These are phyloP conservation scores for Phyllostachys edulis DNA, from an alignment of 176 grass and related monocot species.

Conservation along the genomic window DNA sequence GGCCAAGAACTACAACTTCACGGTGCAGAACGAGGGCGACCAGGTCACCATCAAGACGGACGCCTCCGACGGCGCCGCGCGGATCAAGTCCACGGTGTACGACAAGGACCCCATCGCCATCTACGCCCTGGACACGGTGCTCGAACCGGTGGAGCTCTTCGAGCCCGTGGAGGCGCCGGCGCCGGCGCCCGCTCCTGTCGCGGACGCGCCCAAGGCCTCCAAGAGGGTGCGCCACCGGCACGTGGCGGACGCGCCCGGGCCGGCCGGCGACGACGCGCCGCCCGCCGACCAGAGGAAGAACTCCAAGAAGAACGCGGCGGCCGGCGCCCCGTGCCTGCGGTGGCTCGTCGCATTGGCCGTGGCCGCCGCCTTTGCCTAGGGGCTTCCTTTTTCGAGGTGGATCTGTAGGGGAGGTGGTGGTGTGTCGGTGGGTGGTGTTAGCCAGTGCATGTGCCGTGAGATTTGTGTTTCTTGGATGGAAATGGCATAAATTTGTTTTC, in stretches of 20 bases:
- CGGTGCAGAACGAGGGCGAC: slow-evolving; percentile 75
- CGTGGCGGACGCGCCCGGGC: slow-evolving; percentile 53
- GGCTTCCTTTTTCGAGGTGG: not conserved
- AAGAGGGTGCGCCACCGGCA: slow-evolving; percentile 33
- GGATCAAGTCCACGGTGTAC: slow-evolving; percentile 45
- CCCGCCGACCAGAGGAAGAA: slow-evolving; percentile 52
- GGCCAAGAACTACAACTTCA: slow-evolving; percentile 74
- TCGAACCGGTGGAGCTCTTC: slow-evolving; percentile 77
- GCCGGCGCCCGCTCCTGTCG: slow-evolving; percentile 27
- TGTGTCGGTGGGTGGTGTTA: slow-evolving; percentile 24
- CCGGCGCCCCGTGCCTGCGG: not conserved
- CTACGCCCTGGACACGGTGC: slow-evolving; percentile 57
- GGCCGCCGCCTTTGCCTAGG: slow-evolving; percentile 32
- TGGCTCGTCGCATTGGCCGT: slow-evolving; percentile 40
- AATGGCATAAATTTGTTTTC: not conserved
- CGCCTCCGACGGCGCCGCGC: slow-evolving; percentile 36
- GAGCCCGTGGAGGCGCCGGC: slow-evolving; percentile 38
- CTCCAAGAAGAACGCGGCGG: slow-evolving; percentile 42
- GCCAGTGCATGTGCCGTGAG: slow-evolving; percentile 22
- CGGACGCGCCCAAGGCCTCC: slow-evolving; percentile 48
- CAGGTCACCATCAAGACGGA: slow-evolving; percentile 60
- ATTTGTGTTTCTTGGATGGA: not conserved
- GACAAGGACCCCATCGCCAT: slow-evolving; percentile 71
- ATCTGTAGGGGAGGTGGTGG: slow-evolving; percentile 15
- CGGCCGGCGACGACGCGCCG: slow-evolving; percentile 33